Conservation (phyloP, 2,329 filamentous ascomycete genomes). For the Fusarium compactum region DNA sequence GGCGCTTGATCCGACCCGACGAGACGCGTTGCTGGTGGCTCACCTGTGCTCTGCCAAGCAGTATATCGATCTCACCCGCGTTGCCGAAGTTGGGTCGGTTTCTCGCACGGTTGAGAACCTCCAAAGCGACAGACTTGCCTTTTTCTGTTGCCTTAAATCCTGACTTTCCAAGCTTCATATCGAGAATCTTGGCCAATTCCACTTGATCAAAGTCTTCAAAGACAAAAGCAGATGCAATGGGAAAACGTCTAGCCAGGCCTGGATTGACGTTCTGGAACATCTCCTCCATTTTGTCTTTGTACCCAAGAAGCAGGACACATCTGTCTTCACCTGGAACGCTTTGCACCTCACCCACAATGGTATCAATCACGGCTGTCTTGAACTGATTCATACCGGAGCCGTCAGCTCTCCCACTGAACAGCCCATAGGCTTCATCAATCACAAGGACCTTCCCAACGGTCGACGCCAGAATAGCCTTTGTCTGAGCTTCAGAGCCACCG, state of each 20-base stretch:
- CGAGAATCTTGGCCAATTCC: conserved; percentile 70
- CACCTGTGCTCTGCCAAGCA: conserved; percentile 38
- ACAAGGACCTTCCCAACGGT: conserved; percentile 80
- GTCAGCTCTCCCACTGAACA: conserved; percentile 61
- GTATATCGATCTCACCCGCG: conserved; percentile 76
- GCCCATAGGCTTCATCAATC: conserved; percentile 83
- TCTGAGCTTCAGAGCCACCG: conserved; percentile 76
- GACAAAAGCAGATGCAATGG: conserved; percentile 70
- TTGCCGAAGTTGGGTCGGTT: conserved; percentile 80
- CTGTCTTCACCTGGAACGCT: conserved; percentile 77
- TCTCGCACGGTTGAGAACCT: conserved; percentile 69
- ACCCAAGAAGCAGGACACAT: conserved; percentile 78
- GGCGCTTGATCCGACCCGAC: conserved; percentile 43
- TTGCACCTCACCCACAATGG: conserved; percentile 79
- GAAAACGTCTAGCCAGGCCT: conserved; percentile 75
- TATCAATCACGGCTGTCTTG: conserved; percentile 77
- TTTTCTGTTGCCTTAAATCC: conserved; percentile 64
- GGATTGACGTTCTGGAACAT: conserved; percentile 84
- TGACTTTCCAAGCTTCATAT: conserved; percentile 70
- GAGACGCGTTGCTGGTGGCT: conserved; percentile 42
- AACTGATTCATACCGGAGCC: conserved; percentile 54
- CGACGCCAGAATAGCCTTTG: conserved; percentile 76
- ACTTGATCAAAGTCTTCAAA: conserved; percentile 76
- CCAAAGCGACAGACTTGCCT: conserved; percentile 66
- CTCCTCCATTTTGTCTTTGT: conserved; percentile 74